These are phyloP conservation scores for Sarcodon sp. DNA, from an alignment of 768 basidiomycete genomes.

Conservation along the genomic window DNA sequence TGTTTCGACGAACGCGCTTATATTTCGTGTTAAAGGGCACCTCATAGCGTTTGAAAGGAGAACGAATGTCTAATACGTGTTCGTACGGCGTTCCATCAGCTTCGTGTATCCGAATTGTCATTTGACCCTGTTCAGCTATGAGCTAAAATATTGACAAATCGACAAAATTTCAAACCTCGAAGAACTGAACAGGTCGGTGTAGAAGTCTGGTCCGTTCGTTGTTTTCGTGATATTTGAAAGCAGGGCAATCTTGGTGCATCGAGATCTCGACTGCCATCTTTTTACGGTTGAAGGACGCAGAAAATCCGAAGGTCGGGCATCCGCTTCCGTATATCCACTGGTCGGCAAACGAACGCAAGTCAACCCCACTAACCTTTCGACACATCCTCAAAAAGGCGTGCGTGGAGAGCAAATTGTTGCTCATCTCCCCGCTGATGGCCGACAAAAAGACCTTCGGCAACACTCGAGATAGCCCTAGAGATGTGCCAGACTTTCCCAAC, in stretches of 20 bases:
- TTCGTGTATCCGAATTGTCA: conserved; percentile 98
- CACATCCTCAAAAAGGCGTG: conserved; percentile 85
- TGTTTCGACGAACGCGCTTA: conserved; percentile 90
- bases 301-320: conserved; percentile 83
- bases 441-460: conserved; percentile 92
- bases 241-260: conserved; percentile 82
- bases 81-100: conserved; percentile 99
- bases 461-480: conserved; percentile 87
- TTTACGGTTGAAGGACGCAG: conserved; percentile 90
- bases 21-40: conserved; percentile 98
- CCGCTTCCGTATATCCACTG: conserved; percentile 99
- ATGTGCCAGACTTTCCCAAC: conserved; percentile 90
- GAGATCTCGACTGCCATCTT: conserved; percentile 97
- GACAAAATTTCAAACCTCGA: conserved; percentile 47
- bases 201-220: conserved; percentile 54
- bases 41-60: conserved; percentile 85
- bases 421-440: conserved; percentile 84
- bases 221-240: conserved; percentile 51
- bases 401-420: conserved; percentile 77
- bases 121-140: conserved; percentile 55
- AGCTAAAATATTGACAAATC: not conserved
- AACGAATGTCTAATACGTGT: conserved; percentile 88
- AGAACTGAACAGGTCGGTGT: conserved; percentile 74
- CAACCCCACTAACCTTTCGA: conserved; percentile 86
- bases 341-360: conserved; percentile 85